Evolutionary conservation across 768 basidiomycete genomes (phyloP).

Genomic region (Trametes cubensis): DNA sequence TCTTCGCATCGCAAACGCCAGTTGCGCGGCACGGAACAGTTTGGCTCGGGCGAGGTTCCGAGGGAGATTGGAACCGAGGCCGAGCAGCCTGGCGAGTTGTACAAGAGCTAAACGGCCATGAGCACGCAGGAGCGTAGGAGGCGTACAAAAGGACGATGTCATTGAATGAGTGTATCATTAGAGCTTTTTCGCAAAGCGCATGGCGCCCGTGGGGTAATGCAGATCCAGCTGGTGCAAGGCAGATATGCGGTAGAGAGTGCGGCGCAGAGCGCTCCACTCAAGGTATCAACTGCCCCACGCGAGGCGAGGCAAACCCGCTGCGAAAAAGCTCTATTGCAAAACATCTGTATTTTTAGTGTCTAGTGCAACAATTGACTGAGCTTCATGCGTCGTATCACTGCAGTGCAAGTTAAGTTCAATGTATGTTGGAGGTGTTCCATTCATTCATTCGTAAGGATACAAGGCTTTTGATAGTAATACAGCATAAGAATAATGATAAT

Average conservation of each 20-base stretch:
- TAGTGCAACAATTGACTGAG: background rate
- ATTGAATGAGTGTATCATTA: too few relatives aligned
- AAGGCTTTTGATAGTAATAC: constrained; percentile 3
- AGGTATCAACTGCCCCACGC: too few relatives aligned
- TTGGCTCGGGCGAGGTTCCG: constrained; percentile 28
- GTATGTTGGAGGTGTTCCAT: background rate
- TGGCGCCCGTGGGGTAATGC: too few relatives aligned
- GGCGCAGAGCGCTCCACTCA: too few relatives aligned
- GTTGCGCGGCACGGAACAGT: constrained; percentile 28
- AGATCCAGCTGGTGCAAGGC: too few relatives aligned
- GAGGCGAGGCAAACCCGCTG: too few relatives aligned
- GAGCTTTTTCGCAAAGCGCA: too few relatives aligned
- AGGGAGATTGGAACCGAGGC: constrained; percentile 16
- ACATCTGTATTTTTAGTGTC: constrained; percentile 7
- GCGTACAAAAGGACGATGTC: background rate
- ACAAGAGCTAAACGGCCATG: constrained; percentile 7
- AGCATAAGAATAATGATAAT: background rate
- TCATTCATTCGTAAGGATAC: background rate
- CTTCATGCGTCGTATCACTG: too few relatives aligned
- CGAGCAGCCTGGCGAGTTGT: constrained; percentile 10
- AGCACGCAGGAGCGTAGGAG: constrained; percentile 8
- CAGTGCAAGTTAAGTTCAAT: too few relatives aligned
- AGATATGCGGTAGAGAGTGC: too few relatives aligned
- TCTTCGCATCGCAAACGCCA: constrained; percentile 34
- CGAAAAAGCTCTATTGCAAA: too few relatives aligned